Conservation (phyloP, 495 filamentous ascomycete genomes). For the Neurospora sp. region DNA sequence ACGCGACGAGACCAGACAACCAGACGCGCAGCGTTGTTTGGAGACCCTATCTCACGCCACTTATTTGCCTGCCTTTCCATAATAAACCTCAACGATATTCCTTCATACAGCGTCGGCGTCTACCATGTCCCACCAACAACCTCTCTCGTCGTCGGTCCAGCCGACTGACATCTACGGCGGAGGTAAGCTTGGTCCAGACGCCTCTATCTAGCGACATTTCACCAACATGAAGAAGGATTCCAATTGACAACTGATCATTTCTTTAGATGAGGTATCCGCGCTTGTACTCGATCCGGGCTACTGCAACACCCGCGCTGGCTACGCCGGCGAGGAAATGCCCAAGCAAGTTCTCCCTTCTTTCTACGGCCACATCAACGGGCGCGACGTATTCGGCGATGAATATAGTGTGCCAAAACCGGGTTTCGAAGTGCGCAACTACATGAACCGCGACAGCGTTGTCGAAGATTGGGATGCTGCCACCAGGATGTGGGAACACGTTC, state of each 20-base stretch:
- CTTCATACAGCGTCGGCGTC: neutral
- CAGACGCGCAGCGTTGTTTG: neutral
- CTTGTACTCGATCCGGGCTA: conserved; percentile 94
- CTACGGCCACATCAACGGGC: conserved; percentile 50
- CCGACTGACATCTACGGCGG: conserved; percentile 70
- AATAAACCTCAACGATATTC: neutral
- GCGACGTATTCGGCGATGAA: conserved; percentile 78
- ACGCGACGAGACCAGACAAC: neutral
- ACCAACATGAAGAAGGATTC: neutral
- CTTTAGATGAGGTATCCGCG: conserved; percentile 84
- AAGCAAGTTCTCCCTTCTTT: conserved; percentile 85
- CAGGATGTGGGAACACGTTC: conserved; percentile 66
- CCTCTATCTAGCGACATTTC: conserved; percentile 7
- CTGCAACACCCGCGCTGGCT: conserved; percentile 82
- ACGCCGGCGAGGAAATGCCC: conserved; percentile 93
- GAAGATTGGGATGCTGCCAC: conserved; percentile 94
- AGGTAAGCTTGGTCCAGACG: conserved; percentile 42
- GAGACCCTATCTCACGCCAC: neutral
- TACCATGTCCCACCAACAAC: conserved; percentile 23
- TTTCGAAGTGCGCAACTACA: conserved; percentile 80
- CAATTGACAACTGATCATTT: conserved; percentile 4
- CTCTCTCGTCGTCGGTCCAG: conserved; percentile 28
- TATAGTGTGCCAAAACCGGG: conserved; percentile 62
- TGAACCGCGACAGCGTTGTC: conserved; percentile 80
- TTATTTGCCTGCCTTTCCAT: neutral